Conservation (phyloP, 1,284 basidiomycete species). For the Coniophora puteana region DNA sequence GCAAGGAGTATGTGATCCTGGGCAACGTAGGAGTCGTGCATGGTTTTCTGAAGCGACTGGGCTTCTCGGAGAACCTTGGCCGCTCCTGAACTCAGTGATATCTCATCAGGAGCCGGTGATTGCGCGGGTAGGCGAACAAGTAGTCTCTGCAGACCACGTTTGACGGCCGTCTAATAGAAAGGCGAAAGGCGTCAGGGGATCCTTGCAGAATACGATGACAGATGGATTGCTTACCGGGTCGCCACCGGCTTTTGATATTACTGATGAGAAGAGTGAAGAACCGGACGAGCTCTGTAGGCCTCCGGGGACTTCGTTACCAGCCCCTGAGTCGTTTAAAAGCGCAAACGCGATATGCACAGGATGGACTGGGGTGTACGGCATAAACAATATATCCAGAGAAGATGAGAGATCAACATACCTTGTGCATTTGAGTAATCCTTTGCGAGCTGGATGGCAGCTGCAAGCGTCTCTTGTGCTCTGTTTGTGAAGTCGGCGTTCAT, state of each 20-base stretch:
- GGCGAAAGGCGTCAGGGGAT: no score
- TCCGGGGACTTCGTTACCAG: conserved; percentile 29
- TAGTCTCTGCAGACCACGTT: conserved; percentile 62
- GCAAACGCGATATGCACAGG: conserved; percentile 78
- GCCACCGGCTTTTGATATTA: conserved; percentile 75
- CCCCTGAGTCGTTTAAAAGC: conserved; percentile 62
- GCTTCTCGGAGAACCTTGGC: conserved; percentile 79
- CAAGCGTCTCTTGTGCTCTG: conserved; percentile 64
- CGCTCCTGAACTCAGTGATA: conserved; percentile 57
- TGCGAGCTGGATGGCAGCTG: conserved; percentile 72
- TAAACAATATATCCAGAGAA: neutral
- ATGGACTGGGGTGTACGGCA: conserved; percentile 41
- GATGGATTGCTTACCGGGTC: conserved; percentile 53
- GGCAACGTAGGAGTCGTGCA: conserved; percentile 93
- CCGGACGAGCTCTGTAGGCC: conserved; percentile 20
- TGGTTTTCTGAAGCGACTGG: conserved; percentile 77
- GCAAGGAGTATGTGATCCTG: conserved; percentile 82
- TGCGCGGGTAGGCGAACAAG: conserved; percentile 81
- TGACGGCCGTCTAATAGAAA: conserved; percentile 44
- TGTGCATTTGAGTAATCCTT: conserved; percentile 82
- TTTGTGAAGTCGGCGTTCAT: conserved; percentile 83
- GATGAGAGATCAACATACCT: conserved; percentile 38
- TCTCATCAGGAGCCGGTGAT: conserved; percentile 81
- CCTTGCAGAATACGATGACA: conserved; percentile 18
- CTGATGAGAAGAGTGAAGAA: conserved; percentile 65